Conservation (phyloP, 164 flowering plant species). For the Piper betle region DNA sequence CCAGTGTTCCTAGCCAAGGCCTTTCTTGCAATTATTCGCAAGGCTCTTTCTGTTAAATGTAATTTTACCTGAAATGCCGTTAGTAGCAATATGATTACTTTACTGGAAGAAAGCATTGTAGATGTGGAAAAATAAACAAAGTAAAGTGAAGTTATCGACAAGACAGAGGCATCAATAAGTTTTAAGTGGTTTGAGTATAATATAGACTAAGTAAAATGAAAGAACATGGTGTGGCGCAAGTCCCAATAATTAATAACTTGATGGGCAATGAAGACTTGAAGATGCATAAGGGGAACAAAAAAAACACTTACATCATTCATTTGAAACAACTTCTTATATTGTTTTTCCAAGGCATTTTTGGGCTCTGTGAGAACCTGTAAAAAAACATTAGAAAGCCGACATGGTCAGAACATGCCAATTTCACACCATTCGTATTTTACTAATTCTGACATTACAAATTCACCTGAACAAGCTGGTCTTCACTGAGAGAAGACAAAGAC, state of each 20-base stretch:
- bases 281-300: background rate
- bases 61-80: slow-evolving; percentile 52
- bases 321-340: slow-evolving; percentile 75
- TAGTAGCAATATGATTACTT: background rate
- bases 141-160: background rate
- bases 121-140: background rate
- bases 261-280: too few species aligned
- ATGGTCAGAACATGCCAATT: background rate
- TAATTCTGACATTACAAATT: background rate
- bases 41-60: slow-evolving; percentile 62
- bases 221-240: too few species aligned
- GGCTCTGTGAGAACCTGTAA: slow-evolving; percentile 79
- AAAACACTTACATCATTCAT: slow-evolving; percentile 70
- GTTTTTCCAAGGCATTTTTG: slow-evolving; percentile 83
- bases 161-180: background rate
- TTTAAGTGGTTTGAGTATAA: background rate
- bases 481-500: slow-evolving; percentile 78
- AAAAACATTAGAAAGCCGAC: slow-evolving; percentile 1
- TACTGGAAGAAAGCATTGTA: background rate
- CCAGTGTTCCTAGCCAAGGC: slow-evolving; percentile 74
- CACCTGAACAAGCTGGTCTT: slow-evolving; percentile 97
- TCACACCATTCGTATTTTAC: background rate
- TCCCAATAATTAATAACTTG: too few species aligned
- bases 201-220: too few species aligned
- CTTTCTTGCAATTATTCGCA: slow-evolving; percentile 66